Conservation (phyloP, 1,284 basidiomycete species). For the Paramarasmius palmivorus region DNA sequence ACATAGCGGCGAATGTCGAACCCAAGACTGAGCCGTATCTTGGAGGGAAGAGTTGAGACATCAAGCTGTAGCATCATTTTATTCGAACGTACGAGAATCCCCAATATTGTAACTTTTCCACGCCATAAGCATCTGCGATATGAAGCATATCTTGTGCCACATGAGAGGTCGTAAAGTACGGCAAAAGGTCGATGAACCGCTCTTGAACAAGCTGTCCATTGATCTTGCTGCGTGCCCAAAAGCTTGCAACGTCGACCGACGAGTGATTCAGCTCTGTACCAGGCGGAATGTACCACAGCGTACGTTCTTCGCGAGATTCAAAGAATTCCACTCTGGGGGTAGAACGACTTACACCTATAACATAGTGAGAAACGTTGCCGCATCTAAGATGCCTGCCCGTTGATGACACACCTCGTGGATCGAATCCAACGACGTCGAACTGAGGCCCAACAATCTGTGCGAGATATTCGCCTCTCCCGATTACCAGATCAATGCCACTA, state of each 20-base stretch:
- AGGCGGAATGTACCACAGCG: conserved; percentile 22
- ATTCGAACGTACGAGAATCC: conserved; percentile 50
- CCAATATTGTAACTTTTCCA: conserved; percentile 51
- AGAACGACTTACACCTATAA: conserved; percentile 31
- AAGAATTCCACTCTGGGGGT: conserved; percentile 35
- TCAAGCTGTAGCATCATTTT: no score
- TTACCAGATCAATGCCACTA: conserved; percentile 39
- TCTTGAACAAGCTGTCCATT: conserved; percentile 30
- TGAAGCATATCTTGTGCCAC: no score
- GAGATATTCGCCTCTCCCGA: conserved; percentile 26
- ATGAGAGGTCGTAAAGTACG: conserved; percentile 42
- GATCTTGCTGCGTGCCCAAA: conserved; percentile 33
- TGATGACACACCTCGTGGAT: conserved; percentile 35
- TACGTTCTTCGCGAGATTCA: conserved; percentile 29
- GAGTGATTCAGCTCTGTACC: conserved; percentile 25
- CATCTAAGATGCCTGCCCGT: not conserved
- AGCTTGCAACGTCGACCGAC: conserved; percentile 22
- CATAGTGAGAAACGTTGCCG: not conserved
- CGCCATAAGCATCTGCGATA: conserved; percentile 43
- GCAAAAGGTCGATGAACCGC: conserved; percentile 30
- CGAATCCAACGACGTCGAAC: conserved; percentile 52
- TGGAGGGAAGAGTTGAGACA: no score
- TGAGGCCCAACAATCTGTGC: conserved; percentile 38
- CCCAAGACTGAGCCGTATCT: no score
- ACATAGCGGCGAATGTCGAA: no score